Conservation (phyloP, 345 rosid genomes). For the Hibiscus trionum region DNA sequence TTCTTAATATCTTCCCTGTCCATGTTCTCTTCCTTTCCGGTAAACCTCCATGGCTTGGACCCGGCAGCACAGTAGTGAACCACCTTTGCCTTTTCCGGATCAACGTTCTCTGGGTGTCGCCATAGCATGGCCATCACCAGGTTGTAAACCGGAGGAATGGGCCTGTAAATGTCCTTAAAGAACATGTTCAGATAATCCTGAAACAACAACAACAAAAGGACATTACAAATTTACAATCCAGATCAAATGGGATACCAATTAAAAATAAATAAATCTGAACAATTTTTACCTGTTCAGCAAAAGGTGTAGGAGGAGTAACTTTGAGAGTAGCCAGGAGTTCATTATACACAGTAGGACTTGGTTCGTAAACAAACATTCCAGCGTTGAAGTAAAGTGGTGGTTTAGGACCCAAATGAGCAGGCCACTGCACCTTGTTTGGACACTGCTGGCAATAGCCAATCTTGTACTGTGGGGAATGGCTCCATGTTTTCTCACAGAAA, state of each 20-base stretch:
- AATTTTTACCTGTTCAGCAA: neutral
- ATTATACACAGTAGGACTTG: neutral
- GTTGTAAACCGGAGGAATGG: slow-evolving; percentile 51
- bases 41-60: slow-evolving; percentile 67
- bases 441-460: slow-evolving; percentile 75
- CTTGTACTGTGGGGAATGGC: slow-evolving; percentile 10
- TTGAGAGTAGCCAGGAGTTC: neutral
- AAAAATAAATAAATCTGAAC: no score
- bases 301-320: neutral
- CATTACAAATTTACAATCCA: no score
- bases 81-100: slow-evolving; percentile 41
- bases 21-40: slow-evolving; percentile 53
- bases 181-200: slow-evolving; percentile 64
- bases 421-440: slow-evolving; percentile 54
- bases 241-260: neutral
- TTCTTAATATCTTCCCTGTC: slow-evolving; percentile 35
- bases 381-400: slow-evolving; percentile 25
- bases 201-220: neutral
- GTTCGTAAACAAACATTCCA: neutral
- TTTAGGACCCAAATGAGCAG: slow-evolving; percentile 32
- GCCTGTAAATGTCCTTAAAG: slow-evolving; percentile 56
- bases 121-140: slow-evolving; percentile 69
- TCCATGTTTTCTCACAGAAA: neutral
- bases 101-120: slow-evolving; percentile 74
- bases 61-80: slow-evolving; percentile 71